Evolutionary conservation across 352 stramenopile species (phyloP), one percentile per base, ranked within the genome.

Genomic region (Phytophthora sansomeana): DNA sequence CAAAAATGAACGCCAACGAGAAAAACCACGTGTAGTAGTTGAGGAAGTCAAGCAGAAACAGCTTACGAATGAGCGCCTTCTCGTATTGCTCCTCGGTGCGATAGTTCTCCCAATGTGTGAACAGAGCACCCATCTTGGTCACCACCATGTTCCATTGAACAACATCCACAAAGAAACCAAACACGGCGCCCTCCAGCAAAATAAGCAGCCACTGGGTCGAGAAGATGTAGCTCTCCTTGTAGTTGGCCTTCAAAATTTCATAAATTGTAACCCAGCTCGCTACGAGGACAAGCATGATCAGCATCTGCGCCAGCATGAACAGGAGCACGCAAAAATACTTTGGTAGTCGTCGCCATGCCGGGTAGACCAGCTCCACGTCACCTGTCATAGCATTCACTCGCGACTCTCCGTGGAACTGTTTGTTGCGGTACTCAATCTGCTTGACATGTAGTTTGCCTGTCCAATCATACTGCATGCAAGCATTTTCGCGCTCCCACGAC

Each of bases 1-100:
- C 89, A 58, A 93, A 95, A 13, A 96, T 77, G 63, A 96, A 96
- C 13, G 89, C 87, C 32, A 96, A 82, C 63, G 81, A 92, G 67
- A 96, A 96, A 71, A 96, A 96, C 89, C 89, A 96, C 55, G 87
- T 96, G 73, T 95, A 96, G 76, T 96, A 96, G 75, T 96, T 96
- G 28, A 96, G 69, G 47, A 96, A 96, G 49, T 96, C 89, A 24
- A 96, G 64, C 39, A 93, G 35, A 43, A 96, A 93, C 11, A 96
- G 71, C 59, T 96, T 95, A 13, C 84, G 81, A 47, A 96, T 89
- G 32, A 96, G 64, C 13, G 87, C 76, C 49, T 83, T 89, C 59
- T 96, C 89, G 59, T 90, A 94, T 61, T 92, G 80, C 61, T 96
- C 89, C 47, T 93, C 84, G 0, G 89, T 96, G 16, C 77, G 75